Evolutionary conservation across 2,329 filamentous ascomycete species (phyloP), one percentile per base, ranked within the genome.

Genomic region (Aureobasidium zeae): DNA sequence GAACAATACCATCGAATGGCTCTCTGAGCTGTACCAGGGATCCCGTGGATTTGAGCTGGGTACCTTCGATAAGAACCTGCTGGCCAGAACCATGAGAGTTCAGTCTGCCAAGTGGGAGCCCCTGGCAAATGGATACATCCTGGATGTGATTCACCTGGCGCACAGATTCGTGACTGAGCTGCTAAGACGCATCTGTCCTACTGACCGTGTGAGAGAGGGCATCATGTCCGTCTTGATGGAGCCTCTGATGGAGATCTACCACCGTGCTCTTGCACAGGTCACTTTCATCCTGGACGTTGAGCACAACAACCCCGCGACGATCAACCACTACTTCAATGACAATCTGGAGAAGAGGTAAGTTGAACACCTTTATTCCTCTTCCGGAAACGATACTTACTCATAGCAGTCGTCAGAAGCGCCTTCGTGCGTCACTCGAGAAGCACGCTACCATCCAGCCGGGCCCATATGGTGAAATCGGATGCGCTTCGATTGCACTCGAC

Each of bases 1-100:
- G 11, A 28, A n/a, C n/a, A 42, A 46, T 17, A 73, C 78, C 34
- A 55, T 71, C 42, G 31, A 55, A 0, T 70, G 69, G 57, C 70
- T 77, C 11, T 54, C 60, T 15, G 29, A 56, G 0, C 52, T 66
- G 0, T 72, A 76, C 48, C 49, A 50, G 0, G 51, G 56, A 0
- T 73, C 66, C 0, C 69, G 73, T 0, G 74, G 73, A 0, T 70
- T 72, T 12, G 72, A 78, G 38, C 48, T 80, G 0, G 76, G 74
- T 1, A 77, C 63, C 1, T 66, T 68, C 48, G 59, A 60, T 28
- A 26, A 54, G 0, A 52, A 57, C 8, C 51, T 77, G 11, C 53
- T 79, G 0, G 56, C 64, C 0, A 60, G 54, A 0, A 59, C 64
- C 0, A 77, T 81, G 56, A 66, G 67, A 20, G 66, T 69, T 24